phyloP scores from a whole-genome alignment of 805 yeast species.

The Lipomyces chichibuensis region DNA sequence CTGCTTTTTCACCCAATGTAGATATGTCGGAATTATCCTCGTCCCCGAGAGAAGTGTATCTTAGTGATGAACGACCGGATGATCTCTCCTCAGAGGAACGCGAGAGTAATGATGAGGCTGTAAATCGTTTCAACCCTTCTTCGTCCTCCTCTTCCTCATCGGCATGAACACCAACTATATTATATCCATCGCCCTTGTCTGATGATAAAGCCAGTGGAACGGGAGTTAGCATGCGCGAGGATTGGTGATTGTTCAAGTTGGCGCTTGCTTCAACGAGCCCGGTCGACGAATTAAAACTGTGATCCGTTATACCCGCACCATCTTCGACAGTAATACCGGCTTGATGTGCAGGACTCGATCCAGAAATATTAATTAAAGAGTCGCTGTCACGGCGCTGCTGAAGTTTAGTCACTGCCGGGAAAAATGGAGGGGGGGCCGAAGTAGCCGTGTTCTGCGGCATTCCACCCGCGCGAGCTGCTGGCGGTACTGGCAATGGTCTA shows the following conservation, averaged over 20 bases:
- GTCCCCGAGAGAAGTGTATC: conserved; percentile 16
- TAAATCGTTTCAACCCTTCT: not conserved
- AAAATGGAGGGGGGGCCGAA: conserved; percentile 19
- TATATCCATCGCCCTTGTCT: not conserved
- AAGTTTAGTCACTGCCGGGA: conserved; percentile 21
- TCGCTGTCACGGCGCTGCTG: conserved; percentile 19
- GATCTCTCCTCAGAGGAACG: not conserved
- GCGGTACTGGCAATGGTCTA: conserved; percentile 14
- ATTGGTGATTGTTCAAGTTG: not conserved
- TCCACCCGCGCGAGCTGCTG: not conserved
- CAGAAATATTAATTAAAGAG: conserved; percentile 15
- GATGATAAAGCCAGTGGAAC: not conserved
- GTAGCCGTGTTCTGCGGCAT: not conserved
- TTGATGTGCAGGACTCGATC: not conserved
- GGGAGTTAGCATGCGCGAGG: not conserved
- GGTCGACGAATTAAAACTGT: not conserved
- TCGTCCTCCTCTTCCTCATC: not conserved
- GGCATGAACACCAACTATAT: not conserved
- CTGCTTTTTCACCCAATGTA: conserved; percentile 10
- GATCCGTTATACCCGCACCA: not conserved
- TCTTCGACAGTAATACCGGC: not conserved
- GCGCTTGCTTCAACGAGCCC: not conserved
- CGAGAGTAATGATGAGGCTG: conserved; percentile 8
- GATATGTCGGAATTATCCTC: conserved; percentile 12
- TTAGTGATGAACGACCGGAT: conserved; percentile 4